Conservation (phyloP, 2,329 filamentous ascomycete species). For the Colletotrichum navitas region DNA sequence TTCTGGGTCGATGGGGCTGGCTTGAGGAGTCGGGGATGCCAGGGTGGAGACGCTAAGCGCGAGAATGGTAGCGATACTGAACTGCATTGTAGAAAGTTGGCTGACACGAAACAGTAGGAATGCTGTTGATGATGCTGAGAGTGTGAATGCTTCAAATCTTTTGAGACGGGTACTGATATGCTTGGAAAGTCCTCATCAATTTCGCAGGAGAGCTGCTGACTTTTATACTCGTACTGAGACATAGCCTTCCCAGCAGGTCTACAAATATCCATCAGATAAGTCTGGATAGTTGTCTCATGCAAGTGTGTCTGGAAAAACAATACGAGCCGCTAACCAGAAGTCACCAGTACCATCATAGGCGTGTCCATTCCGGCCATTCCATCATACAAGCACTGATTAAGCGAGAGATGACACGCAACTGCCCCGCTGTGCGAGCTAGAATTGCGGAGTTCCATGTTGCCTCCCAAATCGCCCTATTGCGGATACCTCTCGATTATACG, state of each 20-base stretch:
- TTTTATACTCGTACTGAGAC: background rate
- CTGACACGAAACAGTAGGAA: background rate
- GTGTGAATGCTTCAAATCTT: background rate
- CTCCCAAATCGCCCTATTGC: background rate
- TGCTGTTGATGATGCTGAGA: background rate
- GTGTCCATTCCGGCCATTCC: background rate
- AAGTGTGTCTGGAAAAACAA: background rate
- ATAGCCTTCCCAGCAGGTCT: background rate
- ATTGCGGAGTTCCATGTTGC: slow-evolving; percentile 1
- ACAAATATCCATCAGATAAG: background rate
- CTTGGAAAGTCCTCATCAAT: no score
- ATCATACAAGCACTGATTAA: no score
- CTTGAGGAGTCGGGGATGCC: slow-evolving; percentile 11
- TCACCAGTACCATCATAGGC: background rate
- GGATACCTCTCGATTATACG: background rate
- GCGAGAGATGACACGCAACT: background rate
- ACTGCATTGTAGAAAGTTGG: background rate
- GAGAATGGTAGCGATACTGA: background rate
- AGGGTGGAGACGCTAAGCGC: background rate
- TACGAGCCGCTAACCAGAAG: background rate
- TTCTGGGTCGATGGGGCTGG: background rate
- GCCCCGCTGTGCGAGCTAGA: background rate
- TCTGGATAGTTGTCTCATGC: background rate
- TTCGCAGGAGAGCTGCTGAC: background rate
- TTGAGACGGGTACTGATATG: background rate